Evolutionary conservation across 1,284 basidiomycete species (phyloP).

Genomic region (Ustanciosporium gigantosporum): DNA sequence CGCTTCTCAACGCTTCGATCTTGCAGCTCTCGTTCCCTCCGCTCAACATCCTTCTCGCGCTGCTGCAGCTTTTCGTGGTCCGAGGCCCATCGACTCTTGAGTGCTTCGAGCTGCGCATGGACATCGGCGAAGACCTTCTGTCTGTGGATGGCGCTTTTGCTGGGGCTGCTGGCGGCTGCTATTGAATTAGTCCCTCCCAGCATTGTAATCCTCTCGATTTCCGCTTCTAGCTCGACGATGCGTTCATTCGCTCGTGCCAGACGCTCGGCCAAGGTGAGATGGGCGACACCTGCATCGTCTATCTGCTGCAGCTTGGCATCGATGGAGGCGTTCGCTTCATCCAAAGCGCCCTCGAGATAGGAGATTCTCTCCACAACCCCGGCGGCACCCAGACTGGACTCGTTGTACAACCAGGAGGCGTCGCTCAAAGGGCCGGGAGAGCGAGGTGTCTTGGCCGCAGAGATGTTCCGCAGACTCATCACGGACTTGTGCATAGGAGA

Average conservation of each 20-base stretch:
- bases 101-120: constrained; percentile 36
- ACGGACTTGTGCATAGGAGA: constrained; percentile 38
- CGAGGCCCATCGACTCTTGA: constrained; percentile 38
- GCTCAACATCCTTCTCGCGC: constrained; percentile 28
- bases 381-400: constrained; percentile 43
- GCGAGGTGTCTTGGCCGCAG: constrained; percentile 30
- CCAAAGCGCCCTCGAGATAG: constrained; percentile 37
- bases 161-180: constrained; percentile 9
- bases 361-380: constrained; percentile 30
- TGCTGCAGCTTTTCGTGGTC: constrained; percentile 32
- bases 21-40: constrained; percentile 27
- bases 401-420: constrained; percentile 43
- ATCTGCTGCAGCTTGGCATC: constrained; percentile 47
- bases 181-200: constrained; percentile 10
- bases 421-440: constrained; percentile 37
- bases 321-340: constrained; percentile 41
- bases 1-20: constrained; percentile 32
- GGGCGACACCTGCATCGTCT: constrained; percentile 32
- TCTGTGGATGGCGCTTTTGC: constrained; percentile 23
- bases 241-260: constrained; percentile 28
- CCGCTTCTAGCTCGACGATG: constrained; percentile 40
- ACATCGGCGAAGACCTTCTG: constrained; percentile 34
- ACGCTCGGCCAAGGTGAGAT: constrained; percentile 32
- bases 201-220: constrained; percentile 23
- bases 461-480: constrained; percentile 30